Evolutionary conservation across 495 filamentous ascomycete genomes (phyloP).

Genomic region (Emericellopsis terricola): DNA sequence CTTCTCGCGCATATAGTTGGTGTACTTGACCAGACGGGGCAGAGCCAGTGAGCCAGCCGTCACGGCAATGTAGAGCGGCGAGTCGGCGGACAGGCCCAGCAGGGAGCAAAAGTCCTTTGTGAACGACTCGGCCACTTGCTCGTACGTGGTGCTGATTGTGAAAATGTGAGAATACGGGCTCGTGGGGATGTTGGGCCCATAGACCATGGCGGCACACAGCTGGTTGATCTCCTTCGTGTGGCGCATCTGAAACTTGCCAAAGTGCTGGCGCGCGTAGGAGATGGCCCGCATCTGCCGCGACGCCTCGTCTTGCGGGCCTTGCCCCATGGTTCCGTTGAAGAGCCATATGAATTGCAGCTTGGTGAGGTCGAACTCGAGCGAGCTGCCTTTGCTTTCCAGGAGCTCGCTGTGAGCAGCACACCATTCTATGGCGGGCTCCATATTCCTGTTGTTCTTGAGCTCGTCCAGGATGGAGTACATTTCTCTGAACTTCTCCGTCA

Average conservation of each 20-base stretch:
- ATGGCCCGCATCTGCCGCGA: constrained; percentile 37
- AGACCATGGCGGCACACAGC: constrained; percentile 62
- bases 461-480: constrained; percentile 85
- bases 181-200: constrained; percentile 39
- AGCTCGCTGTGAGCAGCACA: constrained; percentile 46
- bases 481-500: constrained; percentile 63
- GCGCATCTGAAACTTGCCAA: constrained; percentile 36
- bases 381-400: constrained; percentile 70
- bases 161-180: constrained; percentile 70
- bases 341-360: constrained; percentile 76
- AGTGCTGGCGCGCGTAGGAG: constrained; percentile 48
- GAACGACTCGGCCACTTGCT: constrained; percentile 65
- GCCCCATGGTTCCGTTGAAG: constrained; percentile 36
- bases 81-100: constrained; percentile 69
- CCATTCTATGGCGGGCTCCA: constrained; percentile 76
- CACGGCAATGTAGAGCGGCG: constrained; percentile 75
- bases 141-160: constrained; percentile 53
- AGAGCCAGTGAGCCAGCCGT: constrained; percentile 86
- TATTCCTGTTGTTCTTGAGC: constrained; percentile 48
- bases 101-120: constrained; percentile 91
- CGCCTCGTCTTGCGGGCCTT: constrained; percentile 20
- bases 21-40: constrained; percentile 66
- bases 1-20: constrained; percentile 66
- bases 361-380: constrained; percentile 86
- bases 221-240: constrained; percentile 61